phyloP scores from a whole-genome alignment of 805 yeast genomes.

The Wickerhamomyces ciferrii region DNA sequence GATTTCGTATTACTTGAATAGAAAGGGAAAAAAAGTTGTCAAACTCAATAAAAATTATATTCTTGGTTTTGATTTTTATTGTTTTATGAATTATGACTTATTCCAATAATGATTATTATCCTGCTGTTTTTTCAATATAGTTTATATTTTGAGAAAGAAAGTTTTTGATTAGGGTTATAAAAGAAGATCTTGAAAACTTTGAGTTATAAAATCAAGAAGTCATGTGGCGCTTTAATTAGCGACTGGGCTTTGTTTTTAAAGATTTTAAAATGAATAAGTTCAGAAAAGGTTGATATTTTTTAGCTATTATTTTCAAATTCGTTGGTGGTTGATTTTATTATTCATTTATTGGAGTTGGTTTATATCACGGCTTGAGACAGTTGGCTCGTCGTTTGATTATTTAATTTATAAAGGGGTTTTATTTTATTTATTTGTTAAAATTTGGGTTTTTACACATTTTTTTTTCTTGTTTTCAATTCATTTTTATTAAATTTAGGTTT shows the following conservation, averaged over 20 bases:
- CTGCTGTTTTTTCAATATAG: background rate
- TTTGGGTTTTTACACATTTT: background rate
- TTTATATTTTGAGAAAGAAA: background rate
- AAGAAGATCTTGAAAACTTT: background rate
- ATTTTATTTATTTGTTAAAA: background rate
- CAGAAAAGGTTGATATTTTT: background rate
- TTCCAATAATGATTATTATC: background rate
- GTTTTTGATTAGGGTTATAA: background rate
- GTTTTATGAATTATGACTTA: background rate
- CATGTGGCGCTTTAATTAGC: conserved; percentile 23
- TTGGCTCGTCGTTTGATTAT: conserved; percentile 13
- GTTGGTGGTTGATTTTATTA: background rate
- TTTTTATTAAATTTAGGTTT: background rate
- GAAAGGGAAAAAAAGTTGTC: too few relatives aligned
- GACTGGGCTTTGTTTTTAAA: conserved; percentile 16
- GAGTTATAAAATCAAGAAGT: background rate
- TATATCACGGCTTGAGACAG: conserved; percentile 13
- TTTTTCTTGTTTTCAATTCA: background rate
- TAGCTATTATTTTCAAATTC: too few relatives aligned
- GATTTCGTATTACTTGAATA: conserved; percentile 22
- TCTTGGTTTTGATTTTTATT: background rate
- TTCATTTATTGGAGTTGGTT: background rate
- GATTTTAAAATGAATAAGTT: background rate
- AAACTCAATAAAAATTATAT: too few relatives aligned
- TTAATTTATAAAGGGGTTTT: background rate